Conservation (phyloP, 148 eudicot species). For the Cornus controversa region DNA sequence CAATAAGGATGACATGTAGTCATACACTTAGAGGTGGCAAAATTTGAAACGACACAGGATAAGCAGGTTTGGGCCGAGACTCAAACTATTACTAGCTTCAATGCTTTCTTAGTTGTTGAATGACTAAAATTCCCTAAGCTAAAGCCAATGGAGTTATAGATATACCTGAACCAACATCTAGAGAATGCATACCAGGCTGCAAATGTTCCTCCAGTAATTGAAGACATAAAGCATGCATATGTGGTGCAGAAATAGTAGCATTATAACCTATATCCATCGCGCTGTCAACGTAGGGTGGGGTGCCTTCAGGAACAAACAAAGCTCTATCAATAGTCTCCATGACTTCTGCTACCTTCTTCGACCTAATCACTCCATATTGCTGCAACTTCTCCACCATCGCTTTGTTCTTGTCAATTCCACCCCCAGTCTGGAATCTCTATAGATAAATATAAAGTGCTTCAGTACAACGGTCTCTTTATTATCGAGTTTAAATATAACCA, state of each 20-base stretch:
- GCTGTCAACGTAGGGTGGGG: constrained; percentile 73
- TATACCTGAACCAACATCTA: constrained; percentile 97
- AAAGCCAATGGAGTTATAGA: not conserved
- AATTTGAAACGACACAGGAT: too few species aligned
- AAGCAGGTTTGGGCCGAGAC: too few species aligned
- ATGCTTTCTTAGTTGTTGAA: too few species aligned
- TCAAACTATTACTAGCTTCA: too few species aligned
- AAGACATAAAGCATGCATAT: constrained; percentile 97
- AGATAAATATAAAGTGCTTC: constrained; percentile 11
- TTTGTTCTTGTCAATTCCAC: constrained; percentile 48
- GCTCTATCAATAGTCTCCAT: constrained; percentile 92
- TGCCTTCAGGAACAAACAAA: constrained; percentile 79
- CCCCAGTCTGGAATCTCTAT: constrained; percentile 62
- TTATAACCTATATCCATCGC: constrained; percentile 90
- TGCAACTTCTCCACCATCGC: constrained; percentile 63
- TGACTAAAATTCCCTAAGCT: too few species aligned
- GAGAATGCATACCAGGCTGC: constrained; percentile 93
- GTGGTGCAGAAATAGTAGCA: constrained; percentile 98
- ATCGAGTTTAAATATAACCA: not conserved
- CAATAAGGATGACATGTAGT: too few species aligned
- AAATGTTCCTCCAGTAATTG: constrained; percentile 69
- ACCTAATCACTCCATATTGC: constrained; percentile 61
- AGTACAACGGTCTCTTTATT: not conserved
- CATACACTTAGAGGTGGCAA: too few species aligned
- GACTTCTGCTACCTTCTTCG: constrained; percentile 73